Base-by-base conservation (phyloP, 2,329 filamentous ascomycete species). In the Fusarium globosum region DNA sequence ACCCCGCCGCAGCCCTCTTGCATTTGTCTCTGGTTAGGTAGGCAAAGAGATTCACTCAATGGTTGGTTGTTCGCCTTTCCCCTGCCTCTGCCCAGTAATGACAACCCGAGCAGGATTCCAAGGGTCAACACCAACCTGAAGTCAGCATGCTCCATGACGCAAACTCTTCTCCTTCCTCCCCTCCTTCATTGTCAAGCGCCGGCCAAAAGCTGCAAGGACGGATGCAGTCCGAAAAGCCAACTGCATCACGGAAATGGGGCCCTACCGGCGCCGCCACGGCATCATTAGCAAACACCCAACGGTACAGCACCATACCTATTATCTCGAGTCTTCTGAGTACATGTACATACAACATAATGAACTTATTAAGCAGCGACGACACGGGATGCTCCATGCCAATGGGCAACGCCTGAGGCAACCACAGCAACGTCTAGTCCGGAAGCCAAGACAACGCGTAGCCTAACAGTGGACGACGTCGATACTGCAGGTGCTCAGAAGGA, bases 101-200 rank as follows among this genome's bases (percentile, higher is more conserved):
- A 49, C 55, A 58, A 33, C 18, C 33, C 59, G 69, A 67, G 39
- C 52, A 68, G 73, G 75, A 77, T 77, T 77, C 62, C 69, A 74
- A 59, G 68, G 65, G 71, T 76, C 73, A 62, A 48, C 51, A 63
- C 33, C 63, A 64, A 57, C 48, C 59, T 33, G 59, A 70, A 68
- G 51, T 46, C 15, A 69, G 53, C 42, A 71, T 72, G 67, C 71
- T 62, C 64, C 59, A 77, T 78, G 76, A 78, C 76, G 74, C 68
- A 78, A 75, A 65, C 66, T 52, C 39, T 63, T 55, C 45, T 46
- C 42, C 58, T 45, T 51, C 46, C 41, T 52, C 55, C 62, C 60
- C 53, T 60, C 52, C 53, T 33, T 33, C 36, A 35, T 36, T 38
- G 39, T 30, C 67, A 68, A 69, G 68, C 62, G 68, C 59, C 68